These are phyloP conservation scores for Mallotus nudiflorus DNA, from an alignment of 345 rosid species.

Conservation along the genomic window DNA sequence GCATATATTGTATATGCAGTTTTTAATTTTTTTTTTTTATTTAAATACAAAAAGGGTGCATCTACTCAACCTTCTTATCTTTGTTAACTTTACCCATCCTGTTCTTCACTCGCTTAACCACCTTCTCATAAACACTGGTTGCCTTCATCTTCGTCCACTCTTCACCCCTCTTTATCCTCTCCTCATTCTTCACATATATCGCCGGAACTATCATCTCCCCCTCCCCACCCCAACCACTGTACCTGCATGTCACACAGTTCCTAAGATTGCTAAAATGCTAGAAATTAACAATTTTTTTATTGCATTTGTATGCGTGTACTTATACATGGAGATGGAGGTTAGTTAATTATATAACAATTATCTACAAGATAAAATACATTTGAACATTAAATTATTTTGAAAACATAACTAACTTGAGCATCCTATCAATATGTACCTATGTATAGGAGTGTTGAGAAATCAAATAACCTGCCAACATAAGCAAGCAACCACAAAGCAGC, in stretches of 20 bases:
- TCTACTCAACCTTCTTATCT: slow-evolving; percentile 32
- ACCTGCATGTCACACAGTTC: slow-evolving; percentile 17
- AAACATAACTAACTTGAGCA: background rate
- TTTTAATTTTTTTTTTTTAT: background rate
- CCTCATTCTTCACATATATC: slow-evolving; percentile 32
- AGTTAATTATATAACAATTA: too few relatives aligned
- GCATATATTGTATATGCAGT: too few relatives aligned
- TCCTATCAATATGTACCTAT: slow-evolving; percentile 13
- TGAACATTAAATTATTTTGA: too few relatives aligned
- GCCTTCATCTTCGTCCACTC: slow-evolving; percentile 21
- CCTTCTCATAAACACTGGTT: slow-evolving; percentile 27
- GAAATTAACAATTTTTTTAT: too few relatives aligned
- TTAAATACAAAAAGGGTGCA: background rate
- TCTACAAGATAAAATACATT: too few relatives aligned
- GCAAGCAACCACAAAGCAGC: slow-evolving; percentile 37
- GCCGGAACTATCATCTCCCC: slow-evolving; percentile 40
- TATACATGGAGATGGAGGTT: too few relatives aligned
- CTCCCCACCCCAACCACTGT: slow-evolving; percentile 25
- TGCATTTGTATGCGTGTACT: too few relatives aligned
- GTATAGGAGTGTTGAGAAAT: slow-evolving; percentile 32
- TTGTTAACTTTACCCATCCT: slow-evolving; percentile 10
- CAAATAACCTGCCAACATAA: slow-evolving; percentile 29
- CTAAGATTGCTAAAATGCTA: too few relatives aligned
- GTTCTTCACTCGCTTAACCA: slow-evolving; percentile 27
- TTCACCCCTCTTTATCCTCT: slow-evolving; percentile 24